These are phyloP conservation scores for Debaryomyces udenii DNA, from an alignment of 1,139 yeast genomes.

Conservation along the genomic window DNA sequence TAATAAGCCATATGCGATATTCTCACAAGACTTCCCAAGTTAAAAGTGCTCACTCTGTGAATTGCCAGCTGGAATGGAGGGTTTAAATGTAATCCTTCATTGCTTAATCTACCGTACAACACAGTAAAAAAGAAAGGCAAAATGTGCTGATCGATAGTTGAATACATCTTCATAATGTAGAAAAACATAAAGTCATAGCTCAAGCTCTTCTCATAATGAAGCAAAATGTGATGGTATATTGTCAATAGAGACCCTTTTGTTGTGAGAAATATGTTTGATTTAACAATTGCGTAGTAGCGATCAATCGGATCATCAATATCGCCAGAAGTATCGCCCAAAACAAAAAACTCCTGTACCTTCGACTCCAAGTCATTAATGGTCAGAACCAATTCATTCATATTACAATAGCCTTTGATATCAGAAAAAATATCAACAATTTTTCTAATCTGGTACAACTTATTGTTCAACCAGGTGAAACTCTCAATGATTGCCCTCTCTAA, in stretches of 20 bases:
- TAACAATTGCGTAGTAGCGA: background rate
- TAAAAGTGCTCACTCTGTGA: constrained; percentile 29
- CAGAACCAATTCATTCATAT: constrained; percentile 19
- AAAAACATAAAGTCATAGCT: constrained; percentile 25
- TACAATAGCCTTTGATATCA: constrained; percentile 21
- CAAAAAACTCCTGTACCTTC: constrained; percentile 13
- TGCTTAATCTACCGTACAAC: constrained; percentile 26
- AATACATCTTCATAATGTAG: constrained; percentile 30
- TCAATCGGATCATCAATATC: background rate
- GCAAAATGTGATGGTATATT: constrained; percentile 32
- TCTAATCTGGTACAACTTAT: background rate
- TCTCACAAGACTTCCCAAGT: constrained; percentile 27
- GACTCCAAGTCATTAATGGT: constrained; percentile 21
- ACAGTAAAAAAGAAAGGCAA: constrained; percentile 31
- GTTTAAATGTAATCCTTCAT: constrained; percentile 29
- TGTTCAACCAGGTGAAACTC: constrained; percentile 8
- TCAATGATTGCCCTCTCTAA: constrained; percentile 20
- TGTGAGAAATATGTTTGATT: constrained; percentile 3
- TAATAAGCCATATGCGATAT: constrained; percentile 21
- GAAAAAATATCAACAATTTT: constrained; percentile 17
- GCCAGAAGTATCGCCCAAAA: constrained; percentile 9
- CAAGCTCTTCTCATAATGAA: constrained; percentile 31
- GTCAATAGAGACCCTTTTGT: constrained; percentile 28
- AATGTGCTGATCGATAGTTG: constrained; percentile 25
- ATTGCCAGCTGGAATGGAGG: constrained; percentile 28